Percentiles rank a stretch among this genome's conserved stretches.
phyloP scores from a whole-genome alignment of 2,329 filamentous ascomycete genomes.

The Paraphoma sp. region DNA sequence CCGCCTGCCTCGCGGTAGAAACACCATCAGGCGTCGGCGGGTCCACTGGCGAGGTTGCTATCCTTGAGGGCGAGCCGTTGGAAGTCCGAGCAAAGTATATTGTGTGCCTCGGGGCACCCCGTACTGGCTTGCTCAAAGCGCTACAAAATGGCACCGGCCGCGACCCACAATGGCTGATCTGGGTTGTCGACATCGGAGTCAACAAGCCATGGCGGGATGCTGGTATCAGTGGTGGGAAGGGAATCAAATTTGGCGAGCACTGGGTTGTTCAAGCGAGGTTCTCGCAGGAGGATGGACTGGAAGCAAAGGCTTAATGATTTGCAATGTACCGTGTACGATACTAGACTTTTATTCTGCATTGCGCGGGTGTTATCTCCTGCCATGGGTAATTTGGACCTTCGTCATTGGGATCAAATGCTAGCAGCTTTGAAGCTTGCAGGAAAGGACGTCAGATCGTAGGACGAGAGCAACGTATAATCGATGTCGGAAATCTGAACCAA shows the following conservation, averaged over 20 bases:
- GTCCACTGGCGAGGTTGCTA: constrained; percentile 64
- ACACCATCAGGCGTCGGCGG: constrained; percentile 89
- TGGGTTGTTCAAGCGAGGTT: constrained; percentile 79
- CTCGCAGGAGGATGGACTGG: constrained; percentile 23
- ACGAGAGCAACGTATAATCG: no score
- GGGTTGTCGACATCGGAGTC: constrained; percentile 86
- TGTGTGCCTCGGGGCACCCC: constrained; percentile 84
- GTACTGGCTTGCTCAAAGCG: constrained; percentile 81
- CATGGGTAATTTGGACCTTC: background rate
- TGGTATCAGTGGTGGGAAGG: constrained; percentile 79
- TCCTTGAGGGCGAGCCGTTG: constrained; percentile 76
- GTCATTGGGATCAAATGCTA: background rate
- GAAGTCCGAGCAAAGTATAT: constrained; percentile 84
- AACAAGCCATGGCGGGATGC: constrained; percentile 85
- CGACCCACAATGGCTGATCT: constrained; percentile 73
- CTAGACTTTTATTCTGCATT: constrained; percentile 18
- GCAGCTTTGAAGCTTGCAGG: no score
- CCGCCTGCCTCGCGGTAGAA: constrained; percentile 85
- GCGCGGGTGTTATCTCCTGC: constrained; percentile 20
- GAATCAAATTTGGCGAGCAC: constrained; percentile 84
- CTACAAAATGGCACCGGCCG: constrained; percentile 66
- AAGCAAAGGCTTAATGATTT: constrained; percentile 2
- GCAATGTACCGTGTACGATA: constrained; percentile 3
- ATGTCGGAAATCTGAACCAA: no score
- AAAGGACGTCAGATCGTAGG: background rate